Evolutionary conservation across 2,329 filamentous ascomycete species (phyloP), one percentile per base, ranked within the genome.

Genomic region (Colletotrichum sp.): DNA sequence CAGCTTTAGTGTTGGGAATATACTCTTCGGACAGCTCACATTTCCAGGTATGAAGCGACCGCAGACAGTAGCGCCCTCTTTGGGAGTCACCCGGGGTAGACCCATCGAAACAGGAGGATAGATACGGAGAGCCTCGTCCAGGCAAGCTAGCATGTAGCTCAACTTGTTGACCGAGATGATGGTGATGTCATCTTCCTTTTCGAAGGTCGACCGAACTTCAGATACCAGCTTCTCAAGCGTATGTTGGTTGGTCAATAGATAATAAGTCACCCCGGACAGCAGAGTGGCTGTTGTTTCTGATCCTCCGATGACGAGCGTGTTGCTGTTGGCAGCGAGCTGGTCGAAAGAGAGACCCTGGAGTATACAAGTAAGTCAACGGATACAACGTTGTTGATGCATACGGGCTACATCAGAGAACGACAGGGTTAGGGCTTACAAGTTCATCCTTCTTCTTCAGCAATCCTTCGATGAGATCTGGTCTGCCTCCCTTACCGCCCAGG

Each of bases 261-360:
- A 80, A 70, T 83, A 88, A 0, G 86, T 86, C 0, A 81, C 80
- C 4, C 86, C 87, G 0, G 81, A 80, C 4, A 89, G 78, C 6
- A 84, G 78, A 1, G 86, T 87, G 0, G 87, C 87, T 0, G 86
- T 88, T 0, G 87, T 89, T 67, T 88, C 87, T 8, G 82, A 84
- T 0, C 87, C 87, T 8, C 81, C 83, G 13, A 82, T 26, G n/a
- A 83, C 79, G 12, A 84, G 60, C 0, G 73, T 63, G 1, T 77
- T 74, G 13, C 77, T 58, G 13, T 76, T 80, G 32, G 65, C 63
- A 10, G 60, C 52, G 1, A 80, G 57, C 32, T 71, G 43, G 2
- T 75, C 81, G 72, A 82, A 81, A 3, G 77, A 68, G 2, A 83
- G 76, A 32, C 80, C 77, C 26, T 80, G 79, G 18, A 81, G 79